These are phyloP conservation scores for Pichia gijzeniarum DNA, from an alignment of 805 yeast species.

Conservation along the genomic window DNA sequence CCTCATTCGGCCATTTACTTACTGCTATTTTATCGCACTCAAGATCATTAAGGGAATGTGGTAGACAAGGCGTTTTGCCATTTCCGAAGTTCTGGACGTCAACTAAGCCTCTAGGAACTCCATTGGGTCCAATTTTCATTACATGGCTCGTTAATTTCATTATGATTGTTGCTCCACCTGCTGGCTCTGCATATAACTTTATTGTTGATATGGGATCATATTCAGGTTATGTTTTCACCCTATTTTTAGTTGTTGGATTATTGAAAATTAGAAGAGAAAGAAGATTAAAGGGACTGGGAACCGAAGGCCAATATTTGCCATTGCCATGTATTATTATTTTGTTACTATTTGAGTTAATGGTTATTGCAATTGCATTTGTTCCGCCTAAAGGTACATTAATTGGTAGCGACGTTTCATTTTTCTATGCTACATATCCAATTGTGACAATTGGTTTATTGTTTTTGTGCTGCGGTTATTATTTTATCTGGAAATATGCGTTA, in stretches of 20 bases:
- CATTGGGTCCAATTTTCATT: constrained; percentile 64
- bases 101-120: constrained; percentile 67
- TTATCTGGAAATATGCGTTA: constrained; percentile 32
- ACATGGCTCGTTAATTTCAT: constrained; percentile 73
- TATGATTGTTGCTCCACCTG: constrained; percentile 74
- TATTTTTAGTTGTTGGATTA: constrained; percentile 59
- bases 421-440: constrained; percentile 38
- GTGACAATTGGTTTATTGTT: constrained; percentile 31
- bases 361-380: constrained; percentile 36
- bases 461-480: constrained; percentile 31
- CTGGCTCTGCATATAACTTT: constrained; percentile 84
- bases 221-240: constrained; percentile 72
- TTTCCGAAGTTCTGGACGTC: constrained; percentile 66
- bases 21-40: constrained; percentile 80
- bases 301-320: constrained; percentile 31
- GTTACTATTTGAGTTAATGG: constrained; percentile 31
- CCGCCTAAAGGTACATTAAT: constrained; percentile 36
- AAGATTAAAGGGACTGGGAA: constrained; percentile 30
- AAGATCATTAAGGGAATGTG: constrained; percentile 71
- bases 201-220: constrained; percentile 73
- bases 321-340: constrained; percentile 30
- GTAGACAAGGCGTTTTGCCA: constrained; percentile 77
- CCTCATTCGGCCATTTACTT: constrained; percentile 77
- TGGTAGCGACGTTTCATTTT: constrained; percentile 38
- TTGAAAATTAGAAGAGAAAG: constrained; percentile 37